Evolutionary conservation across 805 yeast species (phyloP).

Genomic region (Wickerhamomyces silvicola): DNA sequence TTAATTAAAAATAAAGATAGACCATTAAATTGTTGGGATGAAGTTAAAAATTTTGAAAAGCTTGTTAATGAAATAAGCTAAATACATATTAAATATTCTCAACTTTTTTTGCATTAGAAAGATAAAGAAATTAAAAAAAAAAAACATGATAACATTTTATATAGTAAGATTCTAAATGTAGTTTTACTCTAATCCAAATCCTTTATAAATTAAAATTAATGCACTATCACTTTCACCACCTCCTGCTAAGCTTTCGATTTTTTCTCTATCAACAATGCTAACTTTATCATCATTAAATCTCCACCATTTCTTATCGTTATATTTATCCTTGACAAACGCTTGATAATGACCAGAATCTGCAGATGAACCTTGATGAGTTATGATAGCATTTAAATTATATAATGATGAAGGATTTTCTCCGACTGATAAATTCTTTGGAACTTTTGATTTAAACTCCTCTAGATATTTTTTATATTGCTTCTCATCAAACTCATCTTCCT

Average conservation of each 20-base stretch:
- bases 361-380: constrained; percentile 91
- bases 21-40: constrained; percentile 78
- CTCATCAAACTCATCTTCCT: constrained; percentile 45
- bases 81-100: no score
- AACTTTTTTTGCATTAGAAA: no score
- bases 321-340: constrained; percentile 71
- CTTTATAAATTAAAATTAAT: constrained; percentile 77
- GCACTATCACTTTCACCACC: constrained; percentile 99
- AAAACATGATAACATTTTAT: not conserved
- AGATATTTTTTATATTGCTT: constrained; percentile 44
- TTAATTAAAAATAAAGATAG: constrained; percentile 52
- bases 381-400: constrained; percentile 74
- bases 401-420: constrained; percentile 86
- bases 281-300: constrained; percentile 93
- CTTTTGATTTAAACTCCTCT: constrained; percentile 35
- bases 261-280: constrained; percentile 66
- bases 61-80: constrained; percentile 42
- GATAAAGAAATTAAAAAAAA: not conserved
- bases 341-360: constrained; percentile 98
- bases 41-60: constrained; percentile 62
- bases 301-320: constrained; percentile 84
- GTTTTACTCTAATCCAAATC: constrained; percentile 50
- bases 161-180: not conserved
- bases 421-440: constrained; percentile 39
- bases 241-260: constrained; percentile 81